Evolutionary conservation across 2,329 filamentous ascomycete genomes (phyloP).

Genomic region (Tolypocladium tropicale): DNA sequence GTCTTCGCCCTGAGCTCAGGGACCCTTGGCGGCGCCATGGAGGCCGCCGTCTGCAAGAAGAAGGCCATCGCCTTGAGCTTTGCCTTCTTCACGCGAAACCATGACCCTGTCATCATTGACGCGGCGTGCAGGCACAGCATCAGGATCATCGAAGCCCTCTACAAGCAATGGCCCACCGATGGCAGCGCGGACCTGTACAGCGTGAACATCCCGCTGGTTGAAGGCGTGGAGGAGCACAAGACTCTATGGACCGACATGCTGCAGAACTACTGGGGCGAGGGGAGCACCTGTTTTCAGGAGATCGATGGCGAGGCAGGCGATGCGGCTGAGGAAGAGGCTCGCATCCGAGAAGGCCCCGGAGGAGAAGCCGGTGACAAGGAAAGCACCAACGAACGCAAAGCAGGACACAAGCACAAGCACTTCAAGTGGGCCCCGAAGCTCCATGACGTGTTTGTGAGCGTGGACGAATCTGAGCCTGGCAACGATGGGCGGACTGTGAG

Average conservation of each 20-base stretch:
- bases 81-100: slow-evolving; percentile 78
- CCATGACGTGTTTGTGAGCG: slow-evolving; percentile 75
- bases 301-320: slow-evolving; percentile 56
- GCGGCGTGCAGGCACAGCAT: slow-evolving; percentile 67
- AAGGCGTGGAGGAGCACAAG: slow-evolving; percentile 60
- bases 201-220: slow-evolving; percentile 80
- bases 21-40: slow-evolving; percentile 66
- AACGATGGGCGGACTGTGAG: slow-evolving; percentile 92
- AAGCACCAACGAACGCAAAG: slow-evolving; percentile 2
- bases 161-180: slow-evolving; percentile 59
- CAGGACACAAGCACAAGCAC: slow-evolving; percentile 64
- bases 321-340: slow-evolving; percentile 60
- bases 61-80: slow-evolving; percentile 77
- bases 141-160: slow-evolving; percentile 68
- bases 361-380: slow-evolving; percentile 30
- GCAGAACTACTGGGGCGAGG: slow-evolving; percentile 82
- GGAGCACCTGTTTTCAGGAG: slow-evolving; percentile 71
- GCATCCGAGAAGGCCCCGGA: slow-evolving; percentile 57
- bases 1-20: slow-evolving; percentile 70
- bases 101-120: slow-evolving; percentile 71
- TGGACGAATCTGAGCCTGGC: slow-evolving; percentile 67
- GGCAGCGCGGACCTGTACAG: slow-evolving; percentile 71
- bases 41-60: slow-evolving; percentile 61
- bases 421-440: slow-evolving; percentile 94
- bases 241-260: slow-evolving; percentile 78